Evolutionary conservation across 2,329 filamentous ascomycete genomes (phyloP).

Genomic region (Cercospora beticola): DNA sequence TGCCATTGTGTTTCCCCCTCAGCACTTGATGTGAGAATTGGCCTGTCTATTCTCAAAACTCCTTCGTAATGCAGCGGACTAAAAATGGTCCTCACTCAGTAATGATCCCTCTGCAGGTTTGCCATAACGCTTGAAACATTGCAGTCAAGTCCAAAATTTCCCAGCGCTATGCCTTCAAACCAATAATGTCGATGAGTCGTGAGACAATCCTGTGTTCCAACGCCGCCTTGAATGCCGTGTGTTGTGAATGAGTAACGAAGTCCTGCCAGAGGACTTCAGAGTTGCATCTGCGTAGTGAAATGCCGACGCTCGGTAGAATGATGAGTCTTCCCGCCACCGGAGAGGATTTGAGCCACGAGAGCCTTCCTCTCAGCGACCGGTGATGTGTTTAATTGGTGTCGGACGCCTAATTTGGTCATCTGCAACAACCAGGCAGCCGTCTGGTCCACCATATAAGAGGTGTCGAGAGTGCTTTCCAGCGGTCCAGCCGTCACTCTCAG

Average conservation of each 20-base stretch:
- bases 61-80: background rate
- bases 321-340: slow-evolving; percentile 5
- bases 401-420: slow-evolving; percentile 4
- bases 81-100: slow-evolving; percentile 11
- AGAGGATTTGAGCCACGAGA: background rate
- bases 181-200: slow-evolving; percentile 3
- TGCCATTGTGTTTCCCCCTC: background rate
- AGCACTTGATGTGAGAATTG: slow-evolving; percentile 16
- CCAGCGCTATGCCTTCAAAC: slow-evolving; percentile 7
- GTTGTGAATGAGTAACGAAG: background rate
- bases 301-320: background rate
- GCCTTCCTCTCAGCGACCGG: background rate
- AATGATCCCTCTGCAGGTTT: slow-evolving; percentile 3
- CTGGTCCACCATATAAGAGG: background rate
- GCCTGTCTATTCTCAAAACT: slow-evolving; percentile 10
- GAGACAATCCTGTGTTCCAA: slow-evolving; percentile 1
- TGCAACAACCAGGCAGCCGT: background rate
- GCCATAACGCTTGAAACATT: background rate
- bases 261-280: background rate
- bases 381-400: background rate
- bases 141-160: background rate
- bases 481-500: slow-evolving; percentile 12
- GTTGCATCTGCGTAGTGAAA: background rate
- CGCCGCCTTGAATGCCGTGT: background rate
- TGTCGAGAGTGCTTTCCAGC: slow-evolving; percentile 6